Evolutionary conservation across 768 basidiomycete genomes (phyloP), one percentile per base, ranked within the genome.

Genomic region (Lactarius akahatsu): DNA sequence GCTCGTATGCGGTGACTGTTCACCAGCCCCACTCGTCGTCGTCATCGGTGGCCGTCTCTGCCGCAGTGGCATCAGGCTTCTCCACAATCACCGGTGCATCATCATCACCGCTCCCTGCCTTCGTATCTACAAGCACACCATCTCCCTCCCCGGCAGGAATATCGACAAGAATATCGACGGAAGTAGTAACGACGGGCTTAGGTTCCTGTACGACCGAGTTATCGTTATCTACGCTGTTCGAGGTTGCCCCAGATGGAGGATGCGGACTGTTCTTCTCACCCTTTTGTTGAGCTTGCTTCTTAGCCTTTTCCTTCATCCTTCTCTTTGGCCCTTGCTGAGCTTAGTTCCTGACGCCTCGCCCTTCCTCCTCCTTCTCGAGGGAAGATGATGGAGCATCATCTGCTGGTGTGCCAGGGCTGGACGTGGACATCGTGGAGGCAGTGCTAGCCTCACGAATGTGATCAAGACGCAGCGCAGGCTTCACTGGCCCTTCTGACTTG

Each of bases 241-340:
- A 41, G 23, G 45, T 50, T 30, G 56, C 45, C 38, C 47, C 59
- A 38, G 62, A 45, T 43, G 62, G 38, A 45, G 38, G 38, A 52
- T 4, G 50, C 28, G 36, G 32, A 68, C 59, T 60, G 40, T 64
- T 63, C 54, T 61, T 69, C 62, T 70, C 61, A 68, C 67, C 67
- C 67, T 68, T 68, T 38, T 26, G 41, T 38, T 20, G 41, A 47
- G 23, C 16, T 56, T 61, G 23, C 26, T 61, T 40, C 43, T 3
- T 52, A 15, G n/a, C 32, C 30, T 2, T 43, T 10, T 15, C 2
- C 30, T 26, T 36, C 0, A 34, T 1, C 0, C 38, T 34, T 8
- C 57, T 23, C 13, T 38, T 20, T 43, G 8, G 18, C 0, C 2
- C 4, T 3, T 40, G 2, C 0, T 7, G 26, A 0, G 28, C 26